Evolutionary conservation across 495 filamentous ascomycete species (phyloP).

Genomic region (Podospora fimiseda): DNA sequence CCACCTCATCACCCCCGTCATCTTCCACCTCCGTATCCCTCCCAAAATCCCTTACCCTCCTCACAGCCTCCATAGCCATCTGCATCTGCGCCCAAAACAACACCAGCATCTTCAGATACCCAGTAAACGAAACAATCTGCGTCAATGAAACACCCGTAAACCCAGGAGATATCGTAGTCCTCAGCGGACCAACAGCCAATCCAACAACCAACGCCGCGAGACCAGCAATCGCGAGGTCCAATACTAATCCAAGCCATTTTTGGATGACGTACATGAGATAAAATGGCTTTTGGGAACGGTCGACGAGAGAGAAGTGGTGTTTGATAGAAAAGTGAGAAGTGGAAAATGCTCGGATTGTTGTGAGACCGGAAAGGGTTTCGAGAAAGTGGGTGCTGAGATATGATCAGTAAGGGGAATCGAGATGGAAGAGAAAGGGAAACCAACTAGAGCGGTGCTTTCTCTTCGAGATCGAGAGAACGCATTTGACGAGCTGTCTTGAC

Average conservation of each 20-base stretch:
- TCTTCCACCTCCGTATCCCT: slow-evolving; percentile 6
- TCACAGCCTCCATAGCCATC: slow-evolving; percentile 42
- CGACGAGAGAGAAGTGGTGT: slow-evolving; percentile 42
- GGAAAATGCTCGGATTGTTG: slow-evolving; percentile 41
- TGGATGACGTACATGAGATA: slow-evolving; percentile 44
- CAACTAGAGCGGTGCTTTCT: slow-evolving; percentile 27
- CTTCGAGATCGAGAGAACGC: slow-evolving; percentile 48
- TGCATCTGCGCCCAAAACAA: slow-evolving; percentile 38
- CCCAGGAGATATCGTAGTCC: neutral
- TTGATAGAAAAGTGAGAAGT: slow-evolving; percentile 34
- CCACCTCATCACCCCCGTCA: neutral
- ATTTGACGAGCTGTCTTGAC: slow-evolving; percentile 52
- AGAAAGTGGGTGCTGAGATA: slow-evolving; percentile 24
- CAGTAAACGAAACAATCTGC: slow-evolving; percentile 11
- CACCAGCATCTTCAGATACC: slow-evolving; percentile 8
- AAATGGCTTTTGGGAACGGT: slow-evolving; percentile 41
- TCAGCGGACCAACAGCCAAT: slow-evolving; percentile 23
- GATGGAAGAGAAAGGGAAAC: neutral
- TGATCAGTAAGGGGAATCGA: neutral
- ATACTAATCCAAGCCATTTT: slow-evolving; percentile 41
- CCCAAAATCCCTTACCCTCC: slow-evolving; percentile 35
- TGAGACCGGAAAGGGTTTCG: slow-evolving; percentile 34
- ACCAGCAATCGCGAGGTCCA: slow-evolving; percentile 37
- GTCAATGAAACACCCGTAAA: slow-evolving; percentile 9
- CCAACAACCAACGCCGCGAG: slow-evolving; percentile 35